These are phyloP conservation scores for Ichthyophonus hoferi DNA, from an alignment of 208 protist genomes.

Conservation along the genomic window DNA sequence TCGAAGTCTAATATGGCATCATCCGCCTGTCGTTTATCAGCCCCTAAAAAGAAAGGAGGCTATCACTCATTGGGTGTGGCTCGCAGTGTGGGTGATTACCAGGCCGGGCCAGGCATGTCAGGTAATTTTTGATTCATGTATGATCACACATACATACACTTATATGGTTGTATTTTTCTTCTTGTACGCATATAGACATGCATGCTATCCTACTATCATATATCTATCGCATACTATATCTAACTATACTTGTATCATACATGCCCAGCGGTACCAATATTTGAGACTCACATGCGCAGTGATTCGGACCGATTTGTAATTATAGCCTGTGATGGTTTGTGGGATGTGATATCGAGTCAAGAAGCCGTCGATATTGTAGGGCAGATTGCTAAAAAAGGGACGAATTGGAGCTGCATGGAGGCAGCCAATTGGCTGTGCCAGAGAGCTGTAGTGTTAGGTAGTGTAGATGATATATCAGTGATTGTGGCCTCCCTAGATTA, in stretches of 20 bases:
- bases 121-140: too few species aligned
- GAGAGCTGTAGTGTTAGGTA: not conserved
- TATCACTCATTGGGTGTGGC: not conserved
- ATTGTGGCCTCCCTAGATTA: too few species aligned
- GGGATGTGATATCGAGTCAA: not conserved
- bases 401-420: not conserved
- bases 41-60: not conserved
- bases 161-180: too few species aligned
- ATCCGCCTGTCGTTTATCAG: not conserved
- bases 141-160: too few species aligned
- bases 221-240: too few species aligned
- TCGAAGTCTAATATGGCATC: too few species aligned
- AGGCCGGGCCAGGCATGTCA: not conserved
- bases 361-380: not conserved
- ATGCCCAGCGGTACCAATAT: not conserved
- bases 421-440: not conserved
- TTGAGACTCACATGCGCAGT: not conserved
- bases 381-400: not conserved
- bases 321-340: not conserved
- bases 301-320: not conserved
- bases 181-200: too few species aligned
- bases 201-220: too few species aligned
- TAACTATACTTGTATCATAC: too few species aligned
- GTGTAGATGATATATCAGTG: not conserved
- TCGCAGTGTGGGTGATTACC: not conserved